These are phyloP conservation scores for Fusarium musae DNA, from an alignment of 2,329 filamentous ascomycete species.

Conservation along the genomic window DNA sequence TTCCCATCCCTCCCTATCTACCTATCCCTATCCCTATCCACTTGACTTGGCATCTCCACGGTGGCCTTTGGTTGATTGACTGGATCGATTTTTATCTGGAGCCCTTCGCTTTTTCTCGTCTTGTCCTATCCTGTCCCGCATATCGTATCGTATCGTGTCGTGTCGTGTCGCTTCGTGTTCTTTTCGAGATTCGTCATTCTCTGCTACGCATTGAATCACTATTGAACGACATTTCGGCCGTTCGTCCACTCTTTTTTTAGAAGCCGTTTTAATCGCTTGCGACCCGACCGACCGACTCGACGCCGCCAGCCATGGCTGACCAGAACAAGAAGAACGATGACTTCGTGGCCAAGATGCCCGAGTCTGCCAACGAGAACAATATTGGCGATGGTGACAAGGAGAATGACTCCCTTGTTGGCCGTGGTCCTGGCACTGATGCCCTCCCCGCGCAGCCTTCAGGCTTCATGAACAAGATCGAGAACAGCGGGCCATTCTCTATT, in stretches of 20 bases:
- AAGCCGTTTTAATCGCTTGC: slow-evolving; percentile 6
- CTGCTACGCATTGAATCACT: slow-evolving; percentile 1
- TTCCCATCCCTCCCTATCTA: slow-evolving; percentile 1
- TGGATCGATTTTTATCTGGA: slow-evolving; percentile 27
- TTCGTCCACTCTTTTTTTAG: slow-evolving; percentile 39
- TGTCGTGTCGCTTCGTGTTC: slow-evolving; percentile 7
- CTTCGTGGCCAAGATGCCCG: slow-evolving; percentile 35
- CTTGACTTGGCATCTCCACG: slow-evolving; percentile 28
- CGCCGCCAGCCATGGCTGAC: slow-evolving; percentile 28
- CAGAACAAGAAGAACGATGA: slow-evolving; percentile 41
- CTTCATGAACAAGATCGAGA: slow-evolving; percentile 63
- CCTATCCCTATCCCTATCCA: slow-evolving; percentile 23
- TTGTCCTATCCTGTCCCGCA: slow-evolving; percentile 1
- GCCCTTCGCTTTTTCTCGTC: slow-evolving; percentile 15
- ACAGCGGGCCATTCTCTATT: slow-evolving; percentile 84
- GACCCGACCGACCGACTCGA: slow-evolving; percentile 7
- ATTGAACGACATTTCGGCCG: slow-evolving; percentile 37
- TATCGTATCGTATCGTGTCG: not conserved
- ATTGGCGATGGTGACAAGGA: slow-evolving; percentile 39
- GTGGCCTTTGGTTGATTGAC: slow-evolving; percentile 26
- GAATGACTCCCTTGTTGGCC: slow-evolving; percentile 34
- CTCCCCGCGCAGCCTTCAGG: slow-evolving; percentile 21
- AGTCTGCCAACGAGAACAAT: slow-evolving; percentile 22
- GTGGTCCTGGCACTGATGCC: slow-evolving; percentile 34
- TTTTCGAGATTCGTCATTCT: slow-evolving; percentile 15